Base-by-base conservation (phyloP, 345 rosid genomes). In the Rhodomyrtus tomentosa region DNA sequence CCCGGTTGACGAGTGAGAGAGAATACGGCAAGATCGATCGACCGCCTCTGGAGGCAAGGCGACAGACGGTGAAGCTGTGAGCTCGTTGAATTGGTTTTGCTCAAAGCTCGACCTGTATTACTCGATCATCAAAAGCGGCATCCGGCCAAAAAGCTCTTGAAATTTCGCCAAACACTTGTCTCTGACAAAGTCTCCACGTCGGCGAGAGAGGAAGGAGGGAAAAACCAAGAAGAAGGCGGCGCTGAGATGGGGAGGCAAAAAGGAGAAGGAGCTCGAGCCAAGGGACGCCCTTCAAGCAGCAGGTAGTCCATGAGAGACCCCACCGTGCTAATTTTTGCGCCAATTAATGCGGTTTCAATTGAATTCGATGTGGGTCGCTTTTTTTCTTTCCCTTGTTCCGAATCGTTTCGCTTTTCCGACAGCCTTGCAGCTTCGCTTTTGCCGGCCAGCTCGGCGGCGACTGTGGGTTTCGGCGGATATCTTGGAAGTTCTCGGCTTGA, bases 281-380 rank as follows among this genome's bases (percentile, higher is more conserved):
- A 95, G 91, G 90, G 93, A 29, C 98, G 99, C 56, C 96, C 99
- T 84, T 96, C 99, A 25, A 96, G 99, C 94, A 96, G 99, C 95
- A 93, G 99, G 99, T 94, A 15, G 49, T 12, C 85, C 22, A 49
- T 15, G 52, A 50, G 52, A 50, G 52, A 49, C 1, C 52, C 52
- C 32, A 14, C 80, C 25, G 53, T 27, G 55, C 36, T 24, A 80
- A 40, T 80, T 27, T 11, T 52, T 50, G 48, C 56, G 5, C 32
- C 38, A 15, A 15, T 14, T 14, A 50, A 14, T 5, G 52, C 15
- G 52, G 52, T 50, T 50, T 50, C 52, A 50, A 50, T 50, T 50
- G 52, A 50, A 9, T 62, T 82, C 84, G 40, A 29, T 55, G 24
- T 52, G 68, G 10, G 12, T 83, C 55, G 36, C 45, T 25, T 59